Base-by-base conservation (phyloP, 106 monocot genomes). In the Platanthera guangdongensis region DNA sequence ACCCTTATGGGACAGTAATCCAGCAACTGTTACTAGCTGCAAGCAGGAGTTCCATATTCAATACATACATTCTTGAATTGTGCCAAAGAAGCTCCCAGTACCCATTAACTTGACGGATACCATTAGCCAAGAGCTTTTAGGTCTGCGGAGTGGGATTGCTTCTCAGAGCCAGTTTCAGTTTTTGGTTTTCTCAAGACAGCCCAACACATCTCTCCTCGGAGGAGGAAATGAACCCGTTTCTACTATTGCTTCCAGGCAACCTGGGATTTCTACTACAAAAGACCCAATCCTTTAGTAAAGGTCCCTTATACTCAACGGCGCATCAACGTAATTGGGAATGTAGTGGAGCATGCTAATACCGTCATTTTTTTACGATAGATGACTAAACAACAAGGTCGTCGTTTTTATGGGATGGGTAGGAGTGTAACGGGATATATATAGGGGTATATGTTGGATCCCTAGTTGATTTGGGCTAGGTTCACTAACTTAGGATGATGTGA, bases 81-180 rank as follows among this genome's bases (percentile, higher is more conserved):
- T 90, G 92, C 73, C 95, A 95, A 77, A 84, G 95, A 81, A 95
- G 95, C 78, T 88, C 95, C 71, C 95, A 95, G 47, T 95, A 64
- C 67, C 81, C 25, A 86, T 97, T 72, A 86, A 84, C 80, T 81
- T 97, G 84, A 93, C 89, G 86, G 93, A 97, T 89, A 82, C 93
- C 53, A 82, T 80, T 51, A 93, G 90, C 83, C 90, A 87, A 81
- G 87, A 87, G 52, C 83, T 90, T 65, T 80, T 87, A 62, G 86
- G 84, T 0, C 79, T 77, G 7, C 78, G 84, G 22, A 50, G 81
- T 15, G 83, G 90, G 49, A 51, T 80, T 9, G 80, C 74, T 55
- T 78, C 83, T 64, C 80, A 84, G 50, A 71, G 74, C 13, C 86
- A 73, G 51, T 85, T 86, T 53, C 91, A 84, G n/a, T 80, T 83